Percentiles rank a stretch among this genome's conserved stretches.
phyloP scores from a whole-genome alignment of 139 green algal genomes.

The Tetradesmus obliquus region DNA sequence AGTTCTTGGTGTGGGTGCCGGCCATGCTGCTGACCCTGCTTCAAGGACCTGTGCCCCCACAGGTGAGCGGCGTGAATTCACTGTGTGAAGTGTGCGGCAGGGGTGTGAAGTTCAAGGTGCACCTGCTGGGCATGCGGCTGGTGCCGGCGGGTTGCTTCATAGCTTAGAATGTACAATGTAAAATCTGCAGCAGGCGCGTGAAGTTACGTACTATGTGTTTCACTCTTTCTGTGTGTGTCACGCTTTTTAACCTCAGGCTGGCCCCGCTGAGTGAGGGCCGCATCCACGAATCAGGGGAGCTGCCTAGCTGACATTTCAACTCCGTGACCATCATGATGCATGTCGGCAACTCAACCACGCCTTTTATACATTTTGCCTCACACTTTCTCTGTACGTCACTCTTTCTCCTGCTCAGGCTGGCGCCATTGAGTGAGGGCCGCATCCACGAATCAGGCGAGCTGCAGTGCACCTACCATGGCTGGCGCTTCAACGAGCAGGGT shows the following conservation, averaged over 20 bases:
- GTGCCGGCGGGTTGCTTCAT: constrained; percentile 56
- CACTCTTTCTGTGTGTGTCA: too few relatives aligned
- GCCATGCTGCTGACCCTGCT: constrained; percentile 45
- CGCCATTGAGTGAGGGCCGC: constrained; percentile 26
- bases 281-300: constrained; percentile 6
- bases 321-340: too few relatives aligned
- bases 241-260: not conserved
- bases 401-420: constrained; percentile 29
- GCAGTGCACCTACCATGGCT: constrained; percentile 45
- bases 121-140: constrained; percentile 47
- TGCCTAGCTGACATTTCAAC: not conserved
- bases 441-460: constrained; percentile 24
- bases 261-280: constrained; percentile 21
- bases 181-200: not conserved
- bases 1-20: constrained; percentile 35
- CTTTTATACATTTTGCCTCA: not conserved
- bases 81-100: too few relatives aligned
- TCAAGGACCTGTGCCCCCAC: constrained; percentile 55
- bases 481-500: constrained; percentile 3
- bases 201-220: too few relatives aligned
- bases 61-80: constrained; percentile 17
- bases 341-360: not conserved
- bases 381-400: too few relatives aligned
- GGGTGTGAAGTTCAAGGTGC: not conserved
- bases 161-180: not conserved